Evolutionary conservation across 1,284 basidiomycete genomes (phyloP).

Genomic region (Tylopilus sp.): DNA sequence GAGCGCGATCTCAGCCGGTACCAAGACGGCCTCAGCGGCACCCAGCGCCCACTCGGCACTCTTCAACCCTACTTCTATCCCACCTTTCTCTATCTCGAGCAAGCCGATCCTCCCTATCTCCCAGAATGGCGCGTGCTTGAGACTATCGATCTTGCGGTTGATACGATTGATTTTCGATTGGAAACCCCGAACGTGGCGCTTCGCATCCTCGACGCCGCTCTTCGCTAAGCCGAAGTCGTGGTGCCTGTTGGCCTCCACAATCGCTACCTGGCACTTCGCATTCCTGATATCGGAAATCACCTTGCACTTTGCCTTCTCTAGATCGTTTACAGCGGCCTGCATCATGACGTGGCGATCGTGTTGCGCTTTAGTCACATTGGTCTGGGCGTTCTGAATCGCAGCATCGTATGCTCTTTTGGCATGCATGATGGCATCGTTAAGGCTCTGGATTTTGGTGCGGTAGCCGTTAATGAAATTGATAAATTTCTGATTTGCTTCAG

Average conservation of each 20-base stretch:
- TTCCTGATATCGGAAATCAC: not conserved
- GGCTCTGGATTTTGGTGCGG: not conserved
- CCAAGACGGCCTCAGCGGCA: not conserved
- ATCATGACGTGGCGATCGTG: constrained; percentile 8
- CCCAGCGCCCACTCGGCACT: not conserved
- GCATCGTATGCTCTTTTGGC: not conserved
- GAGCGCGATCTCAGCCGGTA: too few relatives aligned
- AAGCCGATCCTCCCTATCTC: not conserved
- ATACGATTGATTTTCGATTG: not conserved
- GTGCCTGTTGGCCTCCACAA: not conserved
- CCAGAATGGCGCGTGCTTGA: not conserved
- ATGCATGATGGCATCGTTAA: not conserved
- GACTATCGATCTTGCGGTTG: not conserved
- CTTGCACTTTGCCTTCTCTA: not conserved
- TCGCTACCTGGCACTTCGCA: not conserved
- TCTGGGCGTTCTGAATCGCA: not conserved
- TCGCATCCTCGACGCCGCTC: not conserved
- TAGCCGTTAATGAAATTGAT: constrained; percentile 1
- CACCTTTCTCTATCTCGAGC: not conserved
- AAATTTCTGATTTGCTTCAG: not conserved
- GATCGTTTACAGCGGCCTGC: not conserved
- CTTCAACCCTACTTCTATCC: not conserved
- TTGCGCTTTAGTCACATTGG: constrained; percentile 1
- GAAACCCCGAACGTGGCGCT: not conserved
- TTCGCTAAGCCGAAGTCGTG: constrained; percentile 6